phyloP scores from a whole-genome alignment of 352 stramenopile genomes.

The Pythium scleroteichum region DNA sequence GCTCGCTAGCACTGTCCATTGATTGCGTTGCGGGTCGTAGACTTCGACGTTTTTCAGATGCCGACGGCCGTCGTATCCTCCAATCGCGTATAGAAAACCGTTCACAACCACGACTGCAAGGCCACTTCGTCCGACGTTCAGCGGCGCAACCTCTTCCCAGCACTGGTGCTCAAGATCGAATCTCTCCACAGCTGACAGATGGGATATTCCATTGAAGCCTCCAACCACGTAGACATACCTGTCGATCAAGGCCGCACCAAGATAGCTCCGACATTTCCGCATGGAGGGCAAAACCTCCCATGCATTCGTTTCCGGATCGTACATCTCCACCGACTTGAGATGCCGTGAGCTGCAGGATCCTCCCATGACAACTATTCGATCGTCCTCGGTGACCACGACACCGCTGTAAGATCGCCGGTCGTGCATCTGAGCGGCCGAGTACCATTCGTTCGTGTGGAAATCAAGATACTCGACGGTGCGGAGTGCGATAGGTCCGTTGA shows the following conservation, averaged over 20 bases:
- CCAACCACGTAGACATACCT: slow-evolving; percentile 65
- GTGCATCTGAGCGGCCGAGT: slow-evolving; percentile 47
- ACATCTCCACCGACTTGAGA: slow-evolving; percentile 60
- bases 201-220: slow-evolving; percentile 69
- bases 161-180: slow-evolving; percentile 44
- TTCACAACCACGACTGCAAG: slow-evolving; percentile 53
- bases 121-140: slow-evolving; percentile 57
- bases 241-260: slow-evolving; percentile 47
- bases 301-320: slow-evolving; percentile 48
- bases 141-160: slow-evolving; percentile 56
- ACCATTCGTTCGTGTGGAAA: slow-evolving; percentile 63
- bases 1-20: slow-evolving; percentile 40
- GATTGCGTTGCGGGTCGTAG: slow-evolving; percentile 47
- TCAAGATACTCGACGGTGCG: slow-evolving; percentile 69
- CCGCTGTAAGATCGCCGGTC: slow-evolving; percentile 65
- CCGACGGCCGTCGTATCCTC: slow-evolving; percentile 63
- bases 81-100: slow-evolving; percentile 59
- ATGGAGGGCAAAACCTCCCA: slow-evolving; percentile 61
- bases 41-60: slow-evolving; percentile 71
- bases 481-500: slow-evolving; percentile 58
- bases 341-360: slow-evolving; percentile 58
- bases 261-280: slow-evolving; percentile 58
- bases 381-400: slow-evolving; percentile 44
- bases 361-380: slow-evolving; percentile 62
- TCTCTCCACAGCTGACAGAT: slow-evolving; percentile 56